Percentiles rank a stretch among this genome's conserved stretches.
These are phyloP conservation scores for Gastroboletus turbinatus DNA, from an alignment of 1,284 basidiomycete species.

Conservation along the genomic window DNA sequence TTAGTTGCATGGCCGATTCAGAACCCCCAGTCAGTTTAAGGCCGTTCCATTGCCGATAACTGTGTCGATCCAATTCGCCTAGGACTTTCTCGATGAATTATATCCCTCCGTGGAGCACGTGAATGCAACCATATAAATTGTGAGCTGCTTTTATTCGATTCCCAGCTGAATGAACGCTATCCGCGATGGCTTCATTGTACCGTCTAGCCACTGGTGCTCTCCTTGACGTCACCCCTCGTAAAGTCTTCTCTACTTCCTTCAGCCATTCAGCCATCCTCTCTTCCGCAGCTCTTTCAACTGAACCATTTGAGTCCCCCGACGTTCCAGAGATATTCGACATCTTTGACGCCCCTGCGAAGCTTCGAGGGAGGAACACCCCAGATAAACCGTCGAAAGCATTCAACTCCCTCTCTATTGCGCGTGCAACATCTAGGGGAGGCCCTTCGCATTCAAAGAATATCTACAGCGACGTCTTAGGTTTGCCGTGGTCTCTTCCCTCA, in stretches of 20 bases:
- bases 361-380: slow-evolving; percentile 27
- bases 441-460: background rate
- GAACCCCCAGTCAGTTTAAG: slow-evolving; percentile 7
- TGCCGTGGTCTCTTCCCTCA: slow-evolving; percentile 37
- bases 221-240: slow-evolving; percentile 7
- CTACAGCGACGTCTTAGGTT: slow-evolving; percentile 4
- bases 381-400: background rate
- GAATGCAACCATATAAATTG: slow-evolving; percentile 22
- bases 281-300: slow-evolving; percentile 4
- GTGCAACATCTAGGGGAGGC: background rate
- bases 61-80: background rate
- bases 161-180: background rate
- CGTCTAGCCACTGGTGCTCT: slow-evolving; percentile 8
- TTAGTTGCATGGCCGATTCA: background rate
- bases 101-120: background rate
- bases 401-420: background rate
- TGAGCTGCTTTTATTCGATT: background rate
- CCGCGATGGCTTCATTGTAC: slow-evolving; percentile 18
- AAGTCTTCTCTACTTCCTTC: slow-evolving; percentile 8
- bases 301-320: background rate
- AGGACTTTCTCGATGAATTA: background rate
- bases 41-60: slow-evolving; percentile 25
- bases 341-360: slow-evolving; percentile 41
- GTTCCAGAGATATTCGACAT: slow-evolving; percentile 38
- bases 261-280: slow-evolving; percentile 6